Evolutionary conservation across 164 flowering plant species (phyloP).

Genomic region (Sextonia rubra): DNA sequence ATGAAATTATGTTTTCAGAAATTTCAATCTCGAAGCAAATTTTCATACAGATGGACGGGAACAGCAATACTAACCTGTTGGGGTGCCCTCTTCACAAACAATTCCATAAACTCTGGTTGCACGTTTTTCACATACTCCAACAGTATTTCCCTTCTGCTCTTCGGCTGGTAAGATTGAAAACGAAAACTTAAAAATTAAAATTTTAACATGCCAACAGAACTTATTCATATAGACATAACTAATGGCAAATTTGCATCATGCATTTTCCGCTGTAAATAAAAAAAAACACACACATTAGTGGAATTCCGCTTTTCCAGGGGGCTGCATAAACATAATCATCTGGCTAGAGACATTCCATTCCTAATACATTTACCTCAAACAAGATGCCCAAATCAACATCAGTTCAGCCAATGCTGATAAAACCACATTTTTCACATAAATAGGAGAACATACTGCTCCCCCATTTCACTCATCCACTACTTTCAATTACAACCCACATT

Average conservation of each 20-base stretch:
- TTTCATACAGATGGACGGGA: neutral
- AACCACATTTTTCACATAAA: no score
- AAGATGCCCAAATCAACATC: neutral
- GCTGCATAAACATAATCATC: no score
- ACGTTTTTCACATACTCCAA: slow-evolving; percentile 91
- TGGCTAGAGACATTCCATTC: no score
- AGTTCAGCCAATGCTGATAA: neutral
- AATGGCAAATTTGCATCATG: neutral
- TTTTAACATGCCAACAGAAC: no score
- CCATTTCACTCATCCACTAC: neutral
- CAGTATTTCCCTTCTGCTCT: slow-evolving; percentile 76
- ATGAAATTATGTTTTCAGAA: neutral
- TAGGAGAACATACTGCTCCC: neutral
- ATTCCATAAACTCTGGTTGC: slow-evolving; percentile 94
- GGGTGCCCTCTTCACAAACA: slow-evolving; percentile 88
- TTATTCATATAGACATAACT: no score
- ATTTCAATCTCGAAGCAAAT: neutral
- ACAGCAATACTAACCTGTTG: slow-evolving; percentile 52
- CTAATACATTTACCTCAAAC: no score
- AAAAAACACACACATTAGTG: no score
- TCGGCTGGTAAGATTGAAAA: slow-evolving; percentile 40
- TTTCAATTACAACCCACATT: neutral
- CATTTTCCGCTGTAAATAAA: neutral
- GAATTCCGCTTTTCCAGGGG: no score
- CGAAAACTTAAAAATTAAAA: neutral